Conservation (phyloP, 192 early-diverging fungal genomes). For the Dissophora ornata region DNA sequence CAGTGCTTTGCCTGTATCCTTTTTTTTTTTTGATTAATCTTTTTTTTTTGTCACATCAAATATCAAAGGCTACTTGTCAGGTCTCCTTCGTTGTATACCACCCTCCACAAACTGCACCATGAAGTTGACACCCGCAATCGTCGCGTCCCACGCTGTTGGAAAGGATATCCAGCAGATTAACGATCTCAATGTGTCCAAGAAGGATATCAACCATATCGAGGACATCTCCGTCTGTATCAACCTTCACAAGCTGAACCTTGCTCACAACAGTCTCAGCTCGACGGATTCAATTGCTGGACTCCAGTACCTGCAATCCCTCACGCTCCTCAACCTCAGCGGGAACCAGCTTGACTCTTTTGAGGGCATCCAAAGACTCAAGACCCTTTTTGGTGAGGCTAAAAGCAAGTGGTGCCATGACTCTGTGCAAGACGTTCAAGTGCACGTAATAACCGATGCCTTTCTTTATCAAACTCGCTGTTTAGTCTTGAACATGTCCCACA, state of each 20-base stretch:
- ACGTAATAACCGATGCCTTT: no score
- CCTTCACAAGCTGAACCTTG: slow-evolving; percentile 71
- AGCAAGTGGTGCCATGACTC: no score
- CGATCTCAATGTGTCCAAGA: slow-evolving; percentile 63
- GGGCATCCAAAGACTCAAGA: slow-evolving; percentile 64
- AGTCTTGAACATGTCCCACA: slow-evolving; percentile 79
- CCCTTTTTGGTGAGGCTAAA: slow-evolving; percentile 65
- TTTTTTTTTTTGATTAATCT: slow-evolving; percentile 32
- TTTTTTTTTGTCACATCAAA: slow-evolving; percentile 10
- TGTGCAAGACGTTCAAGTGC: no score
- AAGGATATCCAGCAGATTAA: slow-evolving; percentile 62
- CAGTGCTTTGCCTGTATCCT: slow-evolving; percentile 3
- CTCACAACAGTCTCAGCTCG: slow-evolving; percentile 65
- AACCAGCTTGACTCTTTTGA: slow-evolving; percentile 72
- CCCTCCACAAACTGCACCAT: slow-evolving; percentile 18
- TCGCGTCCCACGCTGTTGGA: slow-evolving; percentile 45
- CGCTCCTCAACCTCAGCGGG: slow-evolving; percentile 71
- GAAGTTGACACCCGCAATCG: slow-evolving; percentile 63
- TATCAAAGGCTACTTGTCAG: no score
- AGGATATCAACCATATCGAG: slow-evolving; percentile 72
- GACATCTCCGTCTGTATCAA: slow-evolving; percentile 73
- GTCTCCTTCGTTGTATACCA: no score
- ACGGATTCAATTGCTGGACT: slow-evolving; percentile 65
- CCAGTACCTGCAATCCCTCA: slow-evolving; percentile 63
- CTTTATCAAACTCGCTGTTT: neutral